Evolutionary conservation across 2,329 filamentous ascomycete genomes (phyloP), one percentile per base, ranked within the genome.

Genomic region (Huntiella omanensis): DNA sequence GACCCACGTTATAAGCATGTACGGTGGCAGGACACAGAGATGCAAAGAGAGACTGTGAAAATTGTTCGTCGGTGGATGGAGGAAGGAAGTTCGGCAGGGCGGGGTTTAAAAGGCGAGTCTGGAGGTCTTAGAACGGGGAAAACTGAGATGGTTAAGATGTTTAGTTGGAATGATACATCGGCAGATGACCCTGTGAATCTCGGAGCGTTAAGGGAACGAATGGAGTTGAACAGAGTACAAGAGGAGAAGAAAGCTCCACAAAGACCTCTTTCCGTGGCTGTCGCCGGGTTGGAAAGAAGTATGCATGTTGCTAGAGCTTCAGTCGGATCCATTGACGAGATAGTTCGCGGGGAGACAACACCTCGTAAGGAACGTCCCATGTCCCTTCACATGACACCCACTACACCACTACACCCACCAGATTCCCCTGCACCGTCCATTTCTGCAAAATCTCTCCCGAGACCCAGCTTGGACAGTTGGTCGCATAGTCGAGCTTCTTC

Each of bases 41-140:
- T 75, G 2, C 71, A 71, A 17, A 57, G 59, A 10, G 67, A 73
- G 6, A 72, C 69, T 1, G 64, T 75, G 49, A 66, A 69, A 48
- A 73, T 74, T 36, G 75, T 80, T 13, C 65, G 70, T 19, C 66
- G 73, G 19, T 81, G 77, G 77, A 75, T 79, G 66, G 72, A 77
- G 53, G 71, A 79, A 53, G 75, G 67, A 32, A 49, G 48, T 13
- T 40, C 44, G 5, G 37, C 44, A 10, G 40, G 48, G 10, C 35
- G 40, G n/a, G 56, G 59, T 5, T 56, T 60, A 17, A 54, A 61
- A 3, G 61, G 63, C 1, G 59, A 62, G 40, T 59, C 64, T 12
- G 54, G 55, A 0, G 60, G 59, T 1, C 57, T 57, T 13, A 62
- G 65, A 13, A 68, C 66, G 35, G 64, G 63, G 48, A 65, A 71